Evolutionary conservation across 2,329 filamentous ascomycete species (phyloP), one percentile per base, ranked within the genome.

Genomic region (Leptographium flavum): DNA sequence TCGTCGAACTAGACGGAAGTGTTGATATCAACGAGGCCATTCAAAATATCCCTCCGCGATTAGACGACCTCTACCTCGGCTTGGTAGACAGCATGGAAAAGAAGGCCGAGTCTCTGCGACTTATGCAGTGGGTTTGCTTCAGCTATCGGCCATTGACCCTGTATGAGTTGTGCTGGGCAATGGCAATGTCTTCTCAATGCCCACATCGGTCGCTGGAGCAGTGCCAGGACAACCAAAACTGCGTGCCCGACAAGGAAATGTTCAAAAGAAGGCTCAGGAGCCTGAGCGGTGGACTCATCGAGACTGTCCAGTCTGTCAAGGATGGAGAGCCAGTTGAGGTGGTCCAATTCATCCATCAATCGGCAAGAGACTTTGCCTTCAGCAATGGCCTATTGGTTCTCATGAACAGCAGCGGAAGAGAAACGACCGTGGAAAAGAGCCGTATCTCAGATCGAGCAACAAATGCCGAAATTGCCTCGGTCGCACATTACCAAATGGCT

Each of bases 261-360:
- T 7, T 44, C 19, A 38, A 39, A 8, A 31, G 36, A 19, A 30
- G 13, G 33, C 14, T 44, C 4, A 44, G 14, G 23, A 14, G 25
- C 3, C 13, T 44, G 2, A n/a, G 42, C 9, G 23, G 43, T 8
- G 43, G 38, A 2, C 30, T 45, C 22, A 30, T 45, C 2, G 38
- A 45, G 9, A 45, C 22, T 11, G 22, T 36, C 2, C 6, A 14
- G 30, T 35, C 40, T 13, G 3, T 13, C 17, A 28, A 41, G 11
- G 27, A 17, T 2, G 11, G 31, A 2, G n/a, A 42, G n/a, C 22
- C 8, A 6, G 40, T 35, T 13, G 40, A 42, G 23, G 22, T 54
- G 21, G 54, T 60, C 3, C 59, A 62, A 37, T 59, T 62, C 42
- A 61, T 61, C 25, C 59, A 63, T 23, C 55, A 61, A 44, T 57